Conservation (phyloP, 1,284 basidiomycete species). For the Pseudomicrostroma phylloplanum region DNA sequence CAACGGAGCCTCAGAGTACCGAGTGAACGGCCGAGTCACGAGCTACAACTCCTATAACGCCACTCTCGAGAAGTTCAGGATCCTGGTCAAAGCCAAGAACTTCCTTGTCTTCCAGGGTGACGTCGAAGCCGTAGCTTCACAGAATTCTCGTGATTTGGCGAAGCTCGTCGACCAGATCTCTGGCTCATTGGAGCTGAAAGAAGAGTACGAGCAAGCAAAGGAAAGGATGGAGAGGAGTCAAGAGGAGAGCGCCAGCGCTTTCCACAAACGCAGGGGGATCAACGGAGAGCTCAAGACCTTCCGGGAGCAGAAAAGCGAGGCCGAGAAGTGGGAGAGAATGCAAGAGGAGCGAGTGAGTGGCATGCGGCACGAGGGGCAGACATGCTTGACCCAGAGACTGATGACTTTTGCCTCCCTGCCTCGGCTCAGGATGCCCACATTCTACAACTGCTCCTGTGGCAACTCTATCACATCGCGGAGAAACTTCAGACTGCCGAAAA, state of each 20-base stretch:
- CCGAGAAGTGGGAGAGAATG: conserved; percentile 76
- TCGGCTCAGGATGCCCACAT: conserved; percentile 66
- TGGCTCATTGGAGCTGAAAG: conserved; percentile 67
- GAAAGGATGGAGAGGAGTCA: conserved; percentile 80
- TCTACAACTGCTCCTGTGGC: conserved; percentile 76
- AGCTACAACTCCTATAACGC: conserved; percentile 38
- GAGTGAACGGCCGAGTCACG: conserved; percentile 39
- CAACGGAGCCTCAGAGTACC: conserved; percentile 63
- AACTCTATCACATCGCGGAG: conserved; percentile 78
- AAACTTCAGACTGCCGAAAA: conserved; percentile 31
- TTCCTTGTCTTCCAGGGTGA: conserved; percentile 97
- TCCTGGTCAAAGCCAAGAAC: conserved; percentile 98
- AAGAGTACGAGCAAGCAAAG: conserved; percentile 83
- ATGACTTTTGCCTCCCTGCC: background rate
- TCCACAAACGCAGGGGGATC: conserved; percentile 84
- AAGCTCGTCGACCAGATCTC: conserved; percentile 88
- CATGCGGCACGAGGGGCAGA: too few species aligned
- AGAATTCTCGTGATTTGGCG: conserved; percentile 82
- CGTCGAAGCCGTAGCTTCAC: conserved; percentile 93
- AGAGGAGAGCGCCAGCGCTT: conserved; percentile 87
- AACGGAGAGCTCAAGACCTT: conserved; percentile 94
- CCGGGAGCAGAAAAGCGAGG: conserved; percentile 91
- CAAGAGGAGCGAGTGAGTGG: conserved; percentile 63
- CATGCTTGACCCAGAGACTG: too few species aligned
- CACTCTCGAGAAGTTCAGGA: conserved; percentile 58